These are phyloP conservation scores for Penicillium ochrochloron DNA, from an alignment of 495 filamentous ascomycete genomes.

Conservation along the genomic window DNA sequence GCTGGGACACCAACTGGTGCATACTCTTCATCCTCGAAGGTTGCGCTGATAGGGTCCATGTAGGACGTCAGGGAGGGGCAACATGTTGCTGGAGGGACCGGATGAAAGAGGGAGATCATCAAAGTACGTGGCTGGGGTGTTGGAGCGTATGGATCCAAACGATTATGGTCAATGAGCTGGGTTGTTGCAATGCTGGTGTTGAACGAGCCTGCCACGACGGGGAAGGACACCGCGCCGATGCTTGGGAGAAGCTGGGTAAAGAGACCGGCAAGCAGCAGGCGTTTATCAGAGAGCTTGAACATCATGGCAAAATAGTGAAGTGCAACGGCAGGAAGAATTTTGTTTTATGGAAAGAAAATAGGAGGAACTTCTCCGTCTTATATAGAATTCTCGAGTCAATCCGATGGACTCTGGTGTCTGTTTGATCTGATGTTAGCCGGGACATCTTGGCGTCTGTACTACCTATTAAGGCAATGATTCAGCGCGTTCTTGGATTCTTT, in stretches of 20 bases:
- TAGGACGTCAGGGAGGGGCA: not conserved
- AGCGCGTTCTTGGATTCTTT: not conserved
- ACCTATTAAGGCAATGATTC: not conserved
- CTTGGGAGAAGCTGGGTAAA: not conserved
- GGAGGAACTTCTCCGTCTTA: not conserved
- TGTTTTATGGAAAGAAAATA: not conserved
- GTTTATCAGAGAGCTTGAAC: not conserved
- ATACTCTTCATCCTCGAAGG: slow-evolving; percentile 1
- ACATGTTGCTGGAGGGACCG: not conserved
- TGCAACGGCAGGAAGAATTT: not conserved
- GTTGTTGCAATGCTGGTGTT: not conserved
- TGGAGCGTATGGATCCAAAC: not conserved
- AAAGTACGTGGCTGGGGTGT: not conserved
- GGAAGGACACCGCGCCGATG: not conserved
- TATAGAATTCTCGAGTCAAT: not conserved
- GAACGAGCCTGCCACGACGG: not conserved
- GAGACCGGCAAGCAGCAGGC: not conserved
- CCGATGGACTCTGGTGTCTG: not conserved
- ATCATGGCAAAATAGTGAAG: not conserved
- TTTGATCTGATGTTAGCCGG: not conserved
- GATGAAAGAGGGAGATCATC: not conserved
- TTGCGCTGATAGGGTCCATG: not conserved
- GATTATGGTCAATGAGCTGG: not conserved
- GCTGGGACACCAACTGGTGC: not conserved
- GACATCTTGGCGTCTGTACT: not conserved